Base-by-base conservation (phyloP, 345 rosid genomes). In the Gossypioides kirkii region DNA sequence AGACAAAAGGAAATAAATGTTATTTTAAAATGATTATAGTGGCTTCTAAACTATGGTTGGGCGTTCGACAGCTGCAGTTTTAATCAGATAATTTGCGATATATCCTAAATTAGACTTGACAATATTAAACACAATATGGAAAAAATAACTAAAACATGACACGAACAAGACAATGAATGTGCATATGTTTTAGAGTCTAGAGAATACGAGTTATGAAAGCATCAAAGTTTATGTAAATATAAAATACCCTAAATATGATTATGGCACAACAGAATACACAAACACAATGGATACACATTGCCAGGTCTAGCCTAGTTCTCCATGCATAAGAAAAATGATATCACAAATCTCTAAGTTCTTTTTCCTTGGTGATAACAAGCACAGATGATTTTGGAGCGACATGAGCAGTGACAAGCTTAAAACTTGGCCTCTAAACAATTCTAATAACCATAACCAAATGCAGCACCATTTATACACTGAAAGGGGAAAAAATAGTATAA, bases 401-500 rank as follows among this genome's bases (percentile, higher is more conserved):
- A 58, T 20, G 55, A 58, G 53, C 70, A 65, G 18, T 7, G 12
- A 65, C 10, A 43, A 22, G 52, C 69, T 41, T 45, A 42, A 14
- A 45, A 13, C 47, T 41, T 53, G 4, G 45, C 72, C 60, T 22
- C 14, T 28, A 8, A 52, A 20, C 73, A 70, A 12, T 16, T 53
- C 6, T 16, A n/a, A 17, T 16, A 14, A 45, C 13, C 1, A 72
- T 14, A 46, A 46, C 45, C n/a, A 12, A 46, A 60, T 60, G 26
- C 53, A 20, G 8, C 22, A 59, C 66, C 41, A 59, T 43, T 43
- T 42, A 72, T 18, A 23, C 32, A 80, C 0, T 10, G 43, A 45
- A n/a, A 45, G 10, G 23, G 55, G 76, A 45, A 26, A 71, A 54
- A 74, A 64, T 20, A 52, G 18, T 49, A 79, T 56, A 72, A 67